Evolutionary conservation across 257 asterid species (phyloP).

Genomic region (Plectranthus barbatus): DNA sequence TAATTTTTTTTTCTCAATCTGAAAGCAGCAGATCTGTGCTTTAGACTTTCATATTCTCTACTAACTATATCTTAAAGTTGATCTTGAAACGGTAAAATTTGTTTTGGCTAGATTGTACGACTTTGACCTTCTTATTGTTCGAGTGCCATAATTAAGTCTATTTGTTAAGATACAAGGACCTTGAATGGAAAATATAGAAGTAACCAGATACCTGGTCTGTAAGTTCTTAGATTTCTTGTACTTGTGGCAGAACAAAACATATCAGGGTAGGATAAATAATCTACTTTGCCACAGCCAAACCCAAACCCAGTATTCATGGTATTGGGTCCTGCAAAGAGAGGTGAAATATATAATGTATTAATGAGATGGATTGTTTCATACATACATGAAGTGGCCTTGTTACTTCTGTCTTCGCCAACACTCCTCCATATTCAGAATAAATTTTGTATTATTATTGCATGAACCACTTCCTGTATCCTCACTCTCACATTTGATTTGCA

Average conservation of each 20-base stretch:
- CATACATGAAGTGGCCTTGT: neutral
- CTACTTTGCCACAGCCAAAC: neutral
- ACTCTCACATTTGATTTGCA: neutral
- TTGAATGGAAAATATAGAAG: neutral
- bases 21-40: neutral
- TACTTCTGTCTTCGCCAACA: neutral
- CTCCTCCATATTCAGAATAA: slow-evolving; percentile 1
- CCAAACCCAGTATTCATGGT: neutral
- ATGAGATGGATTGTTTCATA: neutral
- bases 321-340: neutral
- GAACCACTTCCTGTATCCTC: neutral
- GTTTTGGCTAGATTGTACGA: neutral
- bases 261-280: neutral
- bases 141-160: neutral
- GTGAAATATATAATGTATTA: neutral
- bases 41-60: neutral
- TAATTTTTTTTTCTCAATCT: neutral
- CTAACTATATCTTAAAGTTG: neutral
- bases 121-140: neutral
- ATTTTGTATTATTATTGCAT: neutral
- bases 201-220: neutral
- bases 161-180: neutral
- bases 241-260: neutral
- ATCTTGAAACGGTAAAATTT: neutral
- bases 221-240: neutral